phyloP scores from a whole-genome alignment of 164 flowering plant genomes.

The Akebia trifoliata region DNA sequence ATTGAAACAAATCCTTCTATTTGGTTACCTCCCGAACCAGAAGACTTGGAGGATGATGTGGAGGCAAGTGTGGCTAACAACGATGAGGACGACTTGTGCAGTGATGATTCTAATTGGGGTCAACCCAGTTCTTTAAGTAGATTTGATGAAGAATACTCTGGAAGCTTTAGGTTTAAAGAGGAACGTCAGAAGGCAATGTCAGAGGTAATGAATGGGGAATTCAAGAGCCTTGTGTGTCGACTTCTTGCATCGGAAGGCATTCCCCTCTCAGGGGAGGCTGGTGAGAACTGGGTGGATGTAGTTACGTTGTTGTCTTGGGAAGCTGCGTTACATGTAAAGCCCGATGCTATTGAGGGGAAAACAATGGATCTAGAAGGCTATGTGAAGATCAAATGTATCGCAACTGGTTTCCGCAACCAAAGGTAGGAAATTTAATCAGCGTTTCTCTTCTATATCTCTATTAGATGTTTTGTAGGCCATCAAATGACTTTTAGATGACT shows the following conservation, averaged over 20 bases:
- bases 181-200: slow-evolving; percentile 50
- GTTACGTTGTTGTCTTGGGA: slow-evolving; percentile 83
- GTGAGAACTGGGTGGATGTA: slow-evolving; percentile 71
- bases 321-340: slow-evolving; percentile 78
- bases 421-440: slow-evolving; percentile 41
- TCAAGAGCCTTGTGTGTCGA: slow-evolving; percentile 51
- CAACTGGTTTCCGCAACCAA: slow-evolving; percentile 62
- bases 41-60: slow-evolving; percentile 60
- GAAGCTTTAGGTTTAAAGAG: slow-evolving; percentile 43
- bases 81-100: slow-evolving; percentile 64
- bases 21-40: slow-evolving; percentile 85
- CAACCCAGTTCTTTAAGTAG: slow-evolving; percentile 47
- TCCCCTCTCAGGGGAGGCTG: slow-evolving; percentile 28
- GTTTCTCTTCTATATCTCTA: neutral
- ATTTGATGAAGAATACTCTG: slow-evolving; percentile 33
- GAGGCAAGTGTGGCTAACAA: slow-evolving; percentile 49
- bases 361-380: slow-evolving; percentile 64
- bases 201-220: slow-evolving; percentile 58
- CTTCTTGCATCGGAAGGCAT: slow-evolving; percentile 57
- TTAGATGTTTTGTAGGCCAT: neutral
- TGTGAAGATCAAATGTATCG: slow-evolving; percentile 92
- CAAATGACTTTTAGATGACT: neutral
- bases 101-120: slow-evolving; percentile 59
- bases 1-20: slow-evolving; percentile 32
- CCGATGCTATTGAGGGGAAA: slow-evolving; percentile 52